These are phyloP conservation scores for Penicillium egyptiacum DNA, from an alignment of 495 filamentous ascomycete species.

Conservation along the genomic window DNA sequence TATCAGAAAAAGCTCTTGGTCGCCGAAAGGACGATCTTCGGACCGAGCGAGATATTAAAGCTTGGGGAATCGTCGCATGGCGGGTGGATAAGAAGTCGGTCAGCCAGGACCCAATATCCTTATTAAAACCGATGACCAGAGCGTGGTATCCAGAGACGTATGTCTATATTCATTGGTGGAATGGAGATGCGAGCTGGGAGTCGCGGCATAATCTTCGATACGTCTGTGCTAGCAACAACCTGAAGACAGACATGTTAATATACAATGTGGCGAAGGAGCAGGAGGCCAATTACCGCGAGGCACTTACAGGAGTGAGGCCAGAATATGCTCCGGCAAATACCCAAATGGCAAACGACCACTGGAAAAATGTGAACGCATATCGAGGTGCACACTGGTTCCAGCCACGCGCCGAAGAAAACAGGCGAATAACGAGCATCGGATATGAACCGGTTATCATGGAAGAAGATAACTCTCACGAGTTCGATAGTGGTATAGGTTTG, in stretches of 20 bases:
- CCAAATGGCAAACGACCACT: neutral
- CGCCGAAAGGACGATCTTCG: neutral
- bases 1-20: neutral
- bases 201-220: neutral
- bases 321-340: neutral
- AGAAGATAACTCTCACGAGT: neutral
- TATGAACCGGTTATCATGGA: neutral
- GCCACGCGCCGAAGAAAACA: neutral
- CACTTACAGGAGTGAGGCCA: slow-evolving; percentile 1
- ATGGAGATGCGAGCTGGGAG: neutral
- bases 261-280: slow-evolving; percentile 4
- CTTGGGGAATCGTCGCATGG: neutral
- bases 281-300: slow-evolving; percentile 1
- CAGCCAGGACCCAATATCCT: slow-evolving; percentile 1
- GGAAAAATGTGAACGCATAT: neutral
- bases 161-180: neutral
- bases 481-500: neutral
- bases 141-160: slow-evolving; percentile 2
- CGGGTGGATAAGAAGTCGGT: neutral
- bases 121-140: neutral
- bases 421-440: neutral
- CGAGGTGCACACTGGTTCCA: slow-evolving; percentile 2
- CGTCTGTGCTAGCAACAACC: neutral
- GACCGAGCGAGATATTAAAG: neutral
- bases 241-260: slow-evolving; percentile 2